phyloP scores from a whole-genome alignment of 2,329 filamentous ascomycete species.

The Botrytis galanthina region DNA sequence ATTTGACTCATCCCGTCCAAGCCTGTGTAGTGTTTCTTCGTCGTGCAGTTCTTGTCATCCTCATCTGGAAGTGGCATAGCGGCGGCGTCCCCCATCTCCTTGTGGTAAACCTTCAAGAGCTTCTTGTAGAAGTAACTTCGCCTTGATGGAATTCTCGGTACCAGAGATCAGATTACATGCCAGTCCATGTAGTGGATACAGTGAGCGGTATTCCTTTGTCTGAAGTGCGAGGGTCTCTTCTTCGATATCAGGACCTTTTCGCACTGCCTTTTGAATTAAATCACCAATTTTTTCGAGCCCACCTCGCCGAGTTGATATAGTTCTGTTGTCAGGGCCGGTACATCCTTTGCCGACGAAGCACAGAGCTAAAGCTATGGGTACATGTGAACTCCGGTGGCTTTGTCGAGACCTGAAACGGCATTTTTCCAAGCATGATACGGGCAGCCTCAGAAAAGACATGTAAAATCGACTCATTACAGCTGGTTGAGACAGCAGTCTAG shows the following conservation, averaged over 20 bases:
- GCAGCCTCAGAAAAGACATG: not conserved
- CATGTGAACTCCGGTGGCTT: not conserved
- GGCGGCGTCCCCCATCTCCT: constrained; percentile 83
- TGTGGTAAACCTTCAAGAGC: constrained; percentile 76
- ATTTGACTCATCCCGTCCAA: too few relatives aligned
- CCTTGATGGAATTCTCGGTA: not conserved
- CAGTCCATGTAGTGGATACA: not conserved
- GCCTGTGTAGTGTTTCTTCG: not conserved
- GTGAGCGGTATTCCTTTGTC: not conserved
- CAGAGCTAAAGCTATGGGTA: not conserved
- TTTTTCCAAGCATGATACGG: not conserved
- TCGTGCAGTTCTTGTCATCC: constrained; percentile 65
- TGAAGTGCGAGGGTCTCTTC: not conserved
- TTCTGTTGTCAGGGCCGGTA: not conserved
- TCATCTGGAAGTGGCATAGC: constrained; percentile 87
- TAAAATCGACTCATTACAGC: not conserved
- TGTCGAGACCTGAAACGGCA: not conserved
- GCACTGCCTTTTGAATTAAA: not conserved
- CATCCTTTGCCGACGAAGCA: too few relatives aligned
- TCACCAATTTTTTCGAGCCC: not conserved
- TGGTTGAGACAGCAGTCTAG: not conserved
- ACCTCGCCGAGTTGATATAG: not conserved
- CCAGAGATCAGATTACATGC: not conserved
- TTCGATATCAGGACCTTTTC: not conserved
- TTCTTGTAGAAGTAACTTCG: constrained; percentile 29